Evolutionary conservation across 2,329 filamentous ascomycete genomes (phyloP).

Genomic region (Botrytis hyacinthi): DNA sequence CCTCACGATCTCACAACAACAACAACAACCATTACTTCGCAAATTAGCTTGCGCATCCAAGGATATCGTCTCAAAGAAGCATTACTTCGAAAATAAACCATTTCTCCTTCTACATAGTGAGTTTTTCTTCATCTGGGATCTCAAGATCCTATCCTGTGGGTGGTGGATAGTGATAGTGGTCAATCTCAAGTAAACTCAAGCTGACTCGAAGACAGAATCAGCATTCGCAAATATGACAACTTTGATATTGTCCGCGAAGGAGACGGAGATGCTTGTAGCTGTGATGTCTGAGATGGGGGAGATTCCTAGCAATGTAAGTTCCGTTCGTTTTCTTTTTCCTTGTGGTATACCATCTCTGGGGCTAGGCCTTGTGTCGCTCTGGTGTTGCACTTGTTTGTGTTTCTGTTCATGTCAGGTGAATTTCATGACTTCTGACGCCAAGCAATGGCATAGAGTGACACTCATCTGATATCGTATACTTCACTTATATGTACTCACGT

Average conservation of each 20-base stretch:
- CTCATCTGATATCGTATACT: neutral
- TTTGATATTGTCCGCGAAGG: slow-evolving; percentile 21
- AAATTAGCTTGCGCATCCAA: neutral
- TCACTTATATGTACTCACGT: neutral
- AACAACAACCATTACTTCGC: neutral
- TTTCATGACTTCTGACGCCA: neutral
- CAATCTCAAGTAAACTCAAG: neutral
- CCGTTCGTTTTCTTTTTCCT: neutral
- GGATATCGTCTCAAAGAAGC: neutral
- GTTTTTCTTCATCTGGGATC: neutral
- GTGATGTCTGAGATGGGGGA: slow-evolving; percentile 25
- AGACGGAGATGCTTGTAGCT: slow-evolving; percentile 22
- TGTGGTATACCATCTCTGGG: neutral
- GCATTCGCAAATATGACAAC: slow-evolving; percentile 3
- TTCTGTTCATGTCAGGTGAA: neutral
- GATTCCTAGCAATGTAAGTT: slow-evolving; percentile 21
- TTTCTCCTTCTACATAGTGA: neutral
- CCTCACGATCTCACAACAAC: neutral
- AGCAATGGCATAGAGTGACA: neutral
- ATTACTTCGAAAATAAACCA: neutral
- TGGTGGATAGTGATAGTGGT: neutral
- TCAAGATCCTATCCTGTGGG: neutral
- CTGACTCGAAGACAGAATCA: neutral
- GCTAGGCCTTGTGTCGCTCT: too few species aligned
- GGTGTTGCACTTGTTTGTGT: neutral